Evolutionary conservation across 306 rosid species (phyloP), one percentile per base, ranked within the genome.

Genomic region (Cicer cuneatum): DNA sequence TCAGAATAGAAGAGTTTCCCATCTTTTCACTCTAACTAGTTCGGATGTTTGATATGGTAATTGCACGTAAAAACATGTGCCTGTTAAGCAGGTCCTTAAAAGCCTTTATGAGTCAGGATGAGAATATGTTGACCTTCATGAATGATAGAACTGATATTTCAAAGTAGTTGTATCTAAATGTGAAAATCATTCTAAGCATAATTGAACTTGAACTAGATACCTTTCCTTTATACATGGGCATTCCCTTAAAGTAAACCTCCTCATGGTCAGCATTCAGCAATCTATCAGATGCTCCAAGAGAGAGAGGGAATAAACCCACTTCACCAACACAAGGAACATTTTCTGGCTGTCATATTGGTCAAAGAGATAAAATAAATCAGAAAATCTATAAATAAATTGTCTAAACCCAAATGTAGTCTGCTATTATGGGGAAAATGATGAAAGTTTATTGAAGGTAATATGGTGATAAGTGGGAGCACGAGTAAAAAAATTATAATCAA

Each of bases 261-360:
- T 86, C 87, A 43, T 90, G 93, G 81, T 89, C 87, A 41, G 93
- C 93, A 64, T 93, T 93, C 61, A 89, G 88, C 83, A 90, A 71
- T 76, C 86, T 83, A 75, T 85, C 84, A 63, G 93, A 84, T 58
- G 96, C 88, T 75, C 96, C 98, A 46, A 90, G 69, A 80, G 80
- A 73, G 8, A 71, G 57, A 40, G 96, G 87, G 74, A 90, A 84
- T 45, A 90, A 68, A 39, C 92, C 97, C 76, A 88, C 88, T 76
- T 93, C 98, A 19, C 98, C 97, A 40, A 60, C 83, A 76, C 97
- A 90, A 60, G 96, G 67, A 78, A 81, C 87, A 78, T 85, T 87
- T 5, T 89, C 91, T 35, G 92, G 86, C 98, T 90, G 89, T 56
- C 75, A 70, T 9, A 39, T 69, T 73, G 29, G 62, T 81, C 74